These are phyloP conservation scores for Saccharomyces hybrid DNA, from an alignment of 1,139 yeast species.

Conservation along the genomic window DNA sequence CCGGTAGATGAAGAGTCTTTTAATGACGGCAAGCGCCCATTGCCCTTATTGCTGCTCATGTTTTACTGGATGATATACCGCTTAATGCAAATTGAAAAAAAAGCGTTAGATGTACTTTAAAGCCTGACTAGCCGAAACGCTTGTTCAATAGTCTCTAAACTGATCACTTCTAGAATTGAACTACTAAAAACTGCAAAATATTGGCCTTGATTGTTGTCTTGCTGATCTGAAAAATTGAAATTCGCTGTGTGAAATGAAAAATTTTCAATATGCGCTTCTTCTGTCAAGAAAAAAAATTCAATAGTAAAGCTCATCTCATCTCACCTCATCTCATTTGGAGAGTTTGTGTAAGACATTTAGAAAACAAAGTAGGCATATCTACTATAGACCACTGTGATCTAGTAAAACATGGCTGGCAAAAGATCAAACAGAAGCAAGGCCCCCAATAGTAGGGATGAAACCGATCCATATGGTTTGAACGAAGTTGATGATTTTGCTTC, in stretches of 20 bases:
- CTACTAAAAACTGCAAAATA: background rate
- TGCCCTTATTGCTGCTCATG: constrained; percentile 4
- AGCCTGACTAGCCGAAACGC: background rate
- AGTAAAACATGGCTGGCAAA: constrained; percentile 8
- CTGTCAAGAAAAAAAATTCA: constrained; percentile 1
- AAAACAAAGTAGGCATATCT: background rate
- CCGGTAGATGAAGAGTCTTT: constrained; percentile 18
- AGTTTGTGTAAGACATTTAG: background rate
- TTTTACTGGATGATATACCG: background rate
- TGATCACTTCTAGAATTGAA: background rate
- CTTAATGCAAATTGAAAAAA: background rate
- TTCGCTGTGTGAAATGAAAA: constrained; percentile 4
- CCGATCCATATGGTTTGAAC: constrained; percentile 38
- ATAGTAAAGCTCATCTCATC: constrained; percentile 10
- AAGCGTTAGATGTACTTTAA: background rate
- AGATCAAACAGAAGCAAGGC: constrained; percentile 2
- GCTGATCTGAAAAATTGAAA: constrained; percentile 1
- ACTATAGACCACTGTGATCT: background rate
- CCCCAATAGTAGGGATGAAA: constrained; percentile 11
- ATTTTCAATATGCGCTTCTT: constrained; percentile 8
- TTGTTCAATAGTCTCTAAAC: background rate
- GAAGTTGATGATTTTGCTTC: constrained; percentile 70
- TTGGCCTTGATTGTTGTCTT: background rate
- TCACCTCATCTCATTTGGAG: constrained; percentile 6
- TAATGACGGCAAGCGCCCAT: constrained; percentile 31